These are phyloP conservation scores for Aspergillus unguis DNA, from an alignment of 2,329 filamentous ascomycete species.

Conservation along the genomic window DNA sequence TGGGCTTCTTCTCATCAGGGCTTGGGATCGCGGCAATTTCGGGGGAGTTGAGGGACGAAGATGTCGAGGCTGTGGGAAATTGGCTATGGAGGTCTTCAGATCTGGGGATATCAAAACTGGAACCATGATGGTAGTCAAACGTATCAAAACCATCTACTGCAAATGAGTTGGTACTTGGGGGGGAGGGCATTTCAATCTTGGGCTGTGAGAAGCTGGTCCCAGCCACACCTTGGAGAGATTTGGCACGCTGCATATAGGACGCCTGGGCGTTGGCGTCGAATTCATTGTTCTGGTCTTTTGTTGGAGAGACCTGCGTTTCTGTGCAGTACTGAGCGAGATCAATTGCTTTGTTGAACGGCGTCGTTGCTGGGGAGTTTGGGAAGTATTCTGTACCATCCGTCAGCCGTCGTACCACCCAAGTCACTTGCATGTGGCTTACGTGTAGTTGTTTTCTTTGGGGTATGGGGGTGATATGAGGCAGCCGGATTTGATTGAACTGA, in stretches of 20 bases:
- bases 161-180: constrained; percentile 53
- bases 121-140: constrained; percentile 52
- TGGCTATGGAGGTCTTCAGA: constrained; percentile 39
- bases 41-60: constrained; percentile 53
- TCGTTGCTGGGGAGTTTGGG: constrained; percentile 66
- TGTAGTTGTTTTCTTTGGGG: constrained; percentile 59
- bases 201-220: constrained; percentile 31
- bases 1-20: constrained; percentile 26
- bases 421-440: constrained; percentile 47
- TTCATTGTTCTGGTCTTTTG: constrained; percentile 33
- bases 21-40: constrained; percentile 48
- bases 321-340: constrained; percentile 37
- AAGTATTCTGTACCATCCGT: constrained; percentile 52
- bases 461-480: constrained; percentile 53
- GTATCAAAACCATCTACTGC: constrained; percentile 47
- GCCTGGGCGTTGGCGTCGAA: constrained; percentile 32
- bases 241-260: constrained; percentile 44
- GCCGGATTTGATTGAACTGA: constrained; percentile 39
- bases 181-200: constrained; percentile 53
- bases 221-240: constrained; percentile 46
- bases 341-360: constrained; percentile 49
- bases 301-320: constrained; percentile 40
- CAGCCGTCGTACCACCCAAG: constrained; percentile 11
- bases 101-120: constrained; percentile 27
- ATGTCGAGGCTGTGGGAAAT: constrained; percentile 36